Evolutionary conservation across 176 grass and related monocot species (phyloP).

Genomic region (Elaeis guineensis): DNA sequence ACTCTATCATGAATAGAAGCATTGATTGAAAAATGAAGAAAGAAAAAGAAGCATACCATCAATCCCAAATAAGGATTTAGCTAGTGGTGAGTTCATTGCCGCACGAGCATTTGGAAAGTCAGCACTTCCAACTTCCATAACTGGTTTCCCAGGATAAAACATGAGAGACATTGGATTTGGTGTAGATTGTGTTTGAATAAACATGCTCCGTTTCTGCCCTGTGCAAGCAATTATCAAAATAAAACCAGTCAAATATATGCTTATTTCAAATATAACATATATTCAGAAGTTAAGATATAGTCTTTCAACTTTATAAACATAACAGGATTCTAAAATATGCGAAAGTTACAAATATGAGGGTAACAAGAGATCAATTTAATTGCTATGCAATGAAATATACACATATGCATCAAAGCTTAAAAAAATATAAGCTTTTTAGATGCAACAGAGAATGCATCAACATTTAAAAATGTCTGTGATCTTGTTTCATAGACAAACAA

Average conservation of each 20-base stretch:
- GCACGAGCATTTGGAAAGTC: slow-evolving; percentile 82
- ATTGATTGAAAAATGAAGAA: neutral
- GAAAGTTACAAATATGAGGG: too few relatives aligned
- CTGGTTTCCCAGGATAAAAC: slow-evolving; percentile 89
- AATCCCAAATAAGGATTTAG: slow-evolving; percentile 67
- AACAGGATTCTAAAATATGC: too few relatives aligned
- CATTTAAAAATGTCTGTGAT: too few relatives aligned
- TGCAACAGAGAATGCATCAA: too few relatives aligned
- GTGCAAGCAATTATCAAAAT: slow-evolving; percentile 7
- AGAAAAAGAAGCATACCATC: slow-evolving; percentile 40
- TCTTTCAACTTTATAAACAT: too few relatives aligned
- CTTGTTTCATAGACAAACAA: too few relatives aligned
- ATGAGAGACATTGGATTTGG: slow-evolving; percentile 90
- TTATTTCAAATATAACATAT: neutral
- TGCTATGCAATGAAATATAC: too few relatives aligned
- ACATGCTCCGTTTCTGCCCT: slow-evolving; percentile 95
- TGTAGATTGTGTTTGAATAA: slow-evolving; percentile 88
- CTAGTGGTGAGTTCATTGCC: slow-evolving; percentile 73
- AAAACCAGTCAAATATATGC: neutral
- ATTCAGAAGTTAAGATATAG: neutral
- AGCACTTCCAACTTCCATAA: slow-evolving; percentile 95
- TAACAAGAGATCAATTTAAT: too few relatives aligned
- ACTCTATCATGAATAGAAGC: neutral
- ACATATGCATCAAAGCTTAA: too few relatives aligned
- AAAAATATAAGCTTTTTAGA: too few relatives aligned